Base-by-base conservation (phyloP, 2,329 filamentous ascomycete genomes). In the Penicillium sp. region DNA sequence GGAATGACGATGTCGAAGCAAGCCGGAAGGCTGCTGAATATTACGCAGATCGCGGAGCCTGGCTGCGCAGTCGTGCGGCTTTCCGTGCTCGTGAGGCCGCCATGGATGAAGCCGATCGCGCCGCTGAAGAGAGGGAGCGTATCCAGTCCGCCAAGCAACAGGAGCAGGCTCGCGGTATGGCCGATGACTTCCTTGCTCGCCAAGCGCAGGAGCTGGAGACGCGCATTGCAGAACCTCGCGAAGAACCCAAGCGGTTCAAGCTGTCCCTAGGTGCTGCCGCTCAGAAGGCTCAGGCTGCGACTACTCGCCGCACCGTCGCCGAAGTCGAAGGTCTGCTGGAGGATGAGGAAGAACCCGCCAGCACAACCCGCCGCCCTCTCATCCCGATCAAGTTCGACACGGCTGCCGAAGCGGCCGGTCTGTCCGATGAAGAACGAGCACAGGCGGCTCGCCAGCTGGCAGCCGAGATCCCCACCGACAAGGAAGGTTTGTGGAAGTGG, bases 281-380 rank as follows among this genome's bases (percentile, higher is more conserved):
- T 0, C 89, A 95, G 68, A 89, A 82, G 64, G 79, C 78, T 13
- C 79, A 81, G 46, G 78, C 78, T 5, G 72, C 74, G 15, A 76
- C 76, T 43, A 77, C 81, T 50, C 81, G 88, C 52, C 86, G 90
- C 53, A 95, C 89, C 0, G 86, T 95, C 54, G 90, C 90, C 49
- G 93, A 98, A 66, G 89, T 98, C 47, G 93, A 97, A 75, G 89
- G 89, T 28, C 78, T 98, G 0, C 78, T 98, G 57, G 93, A 97
- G 72, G 91, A 97, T 70, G 93, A 97, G 70, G 93, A 97, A 65
- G 88, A 93, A 55, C 76, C 76, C n/a, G 81, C 87, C 43, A 75
- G 78, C 43, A 79, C 80, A 20, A 81, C 81, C 4, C 88, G 86
- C 70, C 82, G 89, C 6, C 86, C 85, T 50, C 83, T 95, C 44